These are phyloP conservation scores for Pseudozyma thailandica DNA, from an alignment of 1,284 basidiomycete species.

Conservation along the genomic window DNA sequence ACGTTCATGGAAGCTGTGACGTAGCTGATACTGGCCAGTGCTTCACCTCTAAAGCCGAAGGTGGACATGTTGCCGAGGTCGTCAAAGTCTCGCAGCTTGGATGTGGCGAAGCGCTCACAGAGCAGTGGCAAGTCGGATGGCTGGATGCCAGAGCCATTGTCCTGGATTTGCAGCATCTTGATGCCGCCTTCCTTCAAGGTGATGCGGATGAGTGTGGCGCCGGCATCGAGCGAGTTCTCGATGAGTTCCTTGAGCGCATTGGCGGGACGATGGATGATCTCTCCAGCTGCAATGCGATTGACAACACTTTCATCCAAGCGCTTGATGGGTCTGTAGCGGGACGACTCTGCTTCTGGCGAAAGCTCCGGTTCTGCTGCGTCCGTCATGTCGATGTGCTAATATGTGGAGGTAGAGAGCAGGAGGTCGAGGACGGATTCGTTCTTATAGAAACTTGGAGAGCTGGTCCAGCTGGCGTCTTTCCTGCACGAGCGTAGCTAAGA, in stretches of 20 bases:
- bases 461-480: no score
- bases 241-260: slow-evolving; percentile 96
- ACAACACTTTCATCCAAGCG: slow-evolving; percentile 71
- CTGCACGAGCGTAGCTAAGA: no score
- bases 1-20: slow-evolving; percentile 85
- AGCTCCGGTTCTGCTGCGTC: slow-evolving; percentile 22
- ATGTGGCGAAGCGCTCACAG: slow-evolving; percentile 95
- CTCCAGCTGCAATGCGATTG: slow-evolving; percentile 75
- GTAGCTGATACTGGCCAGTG: slow-evolving; percentile 94
- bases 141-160: slow-evolving; percentile 91
- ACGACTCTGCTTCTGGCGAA: slow-evolving; percentile 29
- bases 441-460: no score
- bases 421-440: no score
- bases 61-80: slow-evolving; percentile 87
- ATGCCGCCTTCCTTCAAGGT: slow-evolving; percentile 94
- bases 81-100: slow-evolving; percentile 86
- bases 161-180: slow-evolving; percentile 93
- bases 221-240: slow-evolving; percentile 94
- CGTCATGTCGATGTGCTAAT: slow-evolving; percentile 6
- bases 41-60: slow-evolving; percentile 97
- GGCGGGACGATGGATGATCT: slow-evolving; percentile 92
- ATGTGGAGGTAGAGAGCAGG: not conserved
- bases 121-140: slow-evolving; percentile 84
- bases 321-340: slow-evolving; percentile 38
- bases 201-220: slow-evolving; percentile 85